Percentiles rank a stretch among this genome's conserved stretches.
These are phyloP conservation scores for Emergomyces orientalis DNA, from an alignment of 2,329 filamentous ascomycete genomes.

Conservation along the genomic window DNA sequence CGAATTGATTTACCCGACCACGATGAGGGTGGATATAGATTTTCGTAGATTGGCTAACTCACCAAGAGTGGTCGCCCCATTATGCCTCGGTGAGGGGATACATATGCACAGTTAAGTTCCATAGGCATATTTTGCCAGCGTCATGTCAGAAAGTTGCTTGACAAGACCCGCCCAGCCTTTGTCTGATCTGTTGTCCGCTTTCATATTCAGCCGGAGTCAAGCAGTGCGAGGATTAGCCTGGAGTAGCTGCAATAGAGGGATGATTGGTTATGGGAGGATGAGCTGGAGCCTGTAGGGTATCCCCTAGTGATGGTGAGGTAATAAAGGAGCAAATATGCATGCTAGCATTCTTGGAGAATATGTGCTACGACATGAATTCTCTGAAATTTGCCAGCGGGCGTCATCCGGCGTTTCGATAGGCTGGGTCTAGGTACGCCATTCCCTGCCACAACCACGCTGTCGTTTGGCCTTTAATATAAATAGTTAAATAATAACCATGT, in stretches of 20 bases:
- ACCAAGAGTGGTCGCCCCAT: constrained; percentile 4
- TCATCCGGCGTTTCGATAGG: background rate
- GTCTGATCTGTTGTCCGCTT: background rate
- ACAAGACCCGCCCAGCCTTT: background rate
- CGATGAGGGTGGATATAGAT: background rate
- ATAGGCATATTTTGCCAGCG: background rate
- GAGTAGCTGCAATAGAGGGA: background rate
- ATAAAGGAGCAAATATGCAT: background rate
- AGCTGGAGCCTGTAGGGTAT: background rate
- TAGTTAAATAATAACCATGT: background rate
- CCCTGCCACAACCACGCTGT: background rate
- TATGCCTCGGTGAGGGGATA: background rate
- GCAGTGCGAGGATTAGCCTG: background rate
- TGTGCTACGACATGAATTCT: background rate
- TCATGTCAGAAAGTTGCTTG: background rate
- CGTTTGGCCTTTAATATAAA: background rate
- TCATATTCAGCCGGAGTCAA: background rate
- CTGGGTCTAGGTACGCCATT: too few relatives aligned
- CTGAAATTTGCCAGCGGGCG: background rate
- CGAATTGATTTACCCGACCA: background rate
- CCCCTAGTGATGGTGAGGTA: background rate
- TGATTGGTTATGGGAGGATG: constrained; percentile 3
- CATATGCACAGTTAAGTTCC: background rate
- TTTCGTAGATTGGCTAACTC: background rate
- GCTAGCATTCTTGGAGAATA: background rate